Percentiles rank a stretch among this genome's conserved stretches.
Evolutionary conservation across 2,329 filamentous ascomycete species (phyloP).

Genomic region (Blastomyces silverae): DNA sequence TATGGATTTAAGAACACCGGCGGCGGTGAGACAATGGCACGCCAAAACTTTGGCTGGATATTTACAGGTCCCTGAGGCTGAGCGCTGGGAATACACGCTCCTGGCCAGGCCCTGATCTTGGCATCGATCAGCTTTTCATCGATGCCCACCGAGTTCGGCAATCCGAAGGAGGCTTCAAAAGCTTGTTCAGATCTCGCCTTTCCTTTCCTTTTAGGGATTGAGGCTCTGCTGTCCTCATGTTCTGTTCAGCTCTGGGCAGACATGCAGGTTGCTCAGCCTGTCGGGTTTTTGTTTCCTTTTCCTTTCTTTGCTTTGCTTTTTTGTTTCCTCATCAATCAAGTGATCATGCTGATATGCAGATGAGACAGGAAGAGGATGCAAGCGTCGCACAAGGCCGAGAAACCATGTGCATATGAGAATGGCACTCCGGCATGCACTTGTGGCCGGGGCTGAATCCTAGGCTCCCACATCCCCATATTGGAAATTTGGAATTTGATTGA

Average conservation of each 20-base stretch:
- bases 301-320: not conserved
- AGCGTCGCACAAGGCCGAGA: not conserved
- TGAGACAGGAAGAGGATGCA: not conserved
- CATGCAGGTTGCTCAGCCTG: not conserved
- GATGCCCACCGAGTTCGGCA: not conserved
- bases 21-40: too few relatives aligned
- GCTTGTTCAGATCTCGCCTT: not conserved
- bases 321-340: not conserved
- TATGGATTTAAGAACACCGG: too few relatives aligned
- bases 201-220: constrained; percentile 10
- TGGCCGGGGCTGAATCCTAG: not conserved
- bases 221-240: not conserved
- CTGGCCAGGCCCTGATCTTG: too few relatives aligned
- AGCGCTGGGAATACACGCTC: too few relatives aligned
- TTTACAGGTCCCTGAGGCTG: too few relatives aligned
- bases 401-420: not conserved
- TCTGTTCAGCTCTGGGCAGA: constrained; percentile 1
- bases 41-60: too few relatives aligned
- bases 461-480: too few relatives aligned
- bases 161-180: not conserved
- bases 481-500: not conserved
- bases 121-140: too few relatives aligned
- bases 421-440: not conserved
- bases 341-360: not conserved
- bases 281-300: not conserved